Evolutionary conservation across 2,329 filamentous ascomycete species (phyloP).

Genomic region (Penicillium capsulatum): DNA sequence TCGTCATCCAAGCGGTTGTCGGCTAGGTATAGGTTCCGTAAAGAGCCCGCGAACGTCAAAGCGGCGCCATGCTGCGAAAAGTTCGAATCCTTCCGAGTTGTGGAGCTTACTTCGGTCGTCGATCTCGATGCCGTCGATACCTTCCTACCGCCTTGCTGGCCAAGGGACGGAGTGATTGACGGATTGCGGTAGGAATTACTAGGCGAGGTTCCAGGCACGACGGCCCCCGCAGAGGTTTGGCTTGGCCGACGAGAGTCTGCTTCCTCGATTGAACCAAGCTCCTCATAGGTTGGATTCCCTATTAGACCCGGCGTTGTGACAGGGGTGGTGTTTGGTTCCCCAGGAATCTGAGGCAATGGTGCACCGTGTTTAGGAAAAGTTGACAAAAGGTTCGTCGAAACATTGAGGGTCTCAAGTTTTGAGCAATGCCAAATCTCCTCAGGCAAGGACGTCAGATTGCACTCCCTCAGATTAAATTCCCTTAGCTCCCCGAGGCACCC

Average conservation of each 20-base stretch:
- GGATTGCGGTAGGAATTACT: constrained; percentile 63
- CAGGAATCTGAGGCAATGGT: constrained; percentile 62
- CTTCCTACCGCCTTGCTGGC: constrained; percentile 75
- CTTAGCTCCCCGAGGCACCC: constrained; percentile 80
- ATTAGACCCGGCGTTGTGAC: constrained; percentile 49
- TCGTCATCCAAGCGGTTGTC: constrained; percentile 94
- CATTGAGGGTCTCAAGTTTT: constrained; percentile 84
- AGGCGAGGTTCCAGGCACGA: constrained; percentile 73
- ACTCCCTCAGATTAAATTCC: constrained; percentile 83
- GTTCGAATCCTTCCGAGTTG: constrained; percentile 79
- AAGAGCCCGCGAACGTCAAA: constrained; percentile 81
- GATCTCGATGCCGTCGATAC: constrained; percentile 74
- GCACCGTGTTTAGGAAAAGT: constrained; percentile 77
- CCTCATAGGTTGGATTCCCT: constrained; percentile 70
- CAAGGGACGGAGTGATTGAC: constrained; percentile 71
- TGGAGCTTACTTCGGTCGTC: constrained; percentile 54
- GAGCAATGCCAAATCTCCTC: constrained; percentile 95
- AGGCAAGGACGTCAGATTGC: constrained; percentile 84
- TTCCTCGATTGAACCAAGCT: constrained; percentile 64
- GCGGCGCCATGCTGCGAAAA: constrained; percentile 71
- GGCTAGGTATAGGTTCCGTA: constrained; percentile 80
- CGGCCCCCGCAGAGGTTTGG: constrained; percentile 70
- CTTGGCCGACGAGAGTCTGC: constrained; percentile 70
- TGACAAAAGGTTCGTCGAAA: constrained; percentile 89
- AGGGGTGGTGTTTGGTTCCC: constrained; percentile 43